Base-by-base conservation (phyloP, 139 green algal genomes). In the Zygnema circumcarinatum region DNA sequence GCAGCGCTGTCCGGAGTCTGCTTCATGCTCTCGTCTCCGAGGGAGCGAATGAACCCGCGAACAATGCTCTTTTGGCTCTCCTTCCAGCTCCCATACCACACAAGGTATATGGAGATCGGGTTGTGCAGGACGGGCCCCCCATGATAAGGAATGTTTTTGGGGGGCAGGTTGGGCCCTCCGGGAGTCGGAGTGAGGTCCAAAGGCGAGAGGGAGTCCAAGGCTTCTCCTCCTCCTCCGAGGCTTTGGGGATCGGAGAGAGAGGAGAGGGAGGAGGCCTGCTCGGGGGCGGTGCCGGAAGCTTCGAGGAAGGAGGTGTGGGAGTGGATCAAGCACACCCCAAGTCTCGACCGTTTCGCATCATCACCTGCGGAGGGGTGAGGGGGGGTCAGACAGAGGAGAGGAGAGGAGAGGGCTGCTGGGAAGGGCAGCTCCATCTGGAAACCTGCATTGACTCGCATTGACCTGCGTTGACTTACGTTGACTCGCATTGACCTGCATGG, bases 21-120 rank as follows among this genome's bases (percentile, higher is more conserved):
- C 16, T 62, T 62, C 47, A 62, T 62, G 16, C 7, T 25, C 7
- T 7, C 47, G 47, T 62, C 47, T 7, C 47, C 47, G 38, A 84
- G 29, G 25, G 76, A 84, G 39, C 38, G 38, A 22, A 84, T 62
- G 39, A 84, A 84, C 32, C 22, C 52, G 39, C 76, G 76, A 22
- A 84, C 39, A 62, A 84, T 62, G 32, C 29, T 1, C 22, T 84
- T 62, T 36, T n/a, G 38, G 1, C 33, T n/a, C 7, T 53, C 11
- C 32, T 22, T 40, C 42, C 67, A 87, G 38, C 33, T 83, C 32
- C 81, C 81, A 38, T 87, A 83, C 81, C 81, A 87, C 32, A 87
- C 83, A 25, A 87, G 36, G 25, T 87, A 56, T 35, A 87, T 73
- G 7, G 38, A 40, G 22, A 87, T 52, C 32, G 81, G 81, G 22